phyloP scores from a whole-genome alignment of 1,139 yeast species.

The Suhomyces bolitotheri region DNA sequence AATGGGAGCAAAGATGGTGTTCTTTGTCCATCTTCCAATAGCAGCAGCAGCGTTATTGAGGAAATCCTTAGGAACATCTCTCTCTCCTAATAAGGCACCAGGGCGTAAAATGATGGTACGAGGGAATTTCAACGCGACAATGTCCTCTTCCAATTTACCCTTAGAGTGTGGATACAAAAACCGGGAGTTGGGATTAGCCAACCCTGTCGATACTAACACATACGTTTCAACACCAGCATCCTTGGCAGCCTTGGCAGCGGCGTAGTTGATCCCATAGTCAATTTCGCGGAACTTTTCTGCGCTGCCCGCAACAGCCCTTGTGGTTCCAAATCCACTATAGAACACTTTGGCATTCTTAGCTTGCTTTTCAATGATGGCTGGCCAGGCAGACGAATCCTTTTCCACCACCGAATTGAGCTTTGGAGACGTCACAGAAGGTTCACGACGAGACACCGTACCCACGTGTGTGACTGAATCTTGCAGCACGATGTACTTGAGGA shows the following conservation, averaged over 20 bases:
- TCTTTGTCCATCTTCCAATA: conserved; percentile 35
- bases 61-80: conserved; percentile 46
- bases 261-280: conserved; percentile 68
- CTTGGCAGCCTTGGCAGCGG: conserved; percentile 69
- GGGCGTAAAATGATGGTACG: conserved; percentile 70
- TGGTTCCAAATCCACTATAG: conserved; percentile 74
- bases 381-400: conserved; percentile 45
- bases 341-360: conserved; percentile 30
- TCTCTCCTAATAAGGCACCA: conserved; percentile 62
- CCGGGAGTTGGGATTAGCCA: conserved; percentile 55
- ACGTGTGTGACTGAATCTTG: conserved; percentile 34
- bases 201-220: conserved; percentile 61
- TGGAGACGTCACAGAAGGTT: conserved; percentile 20
- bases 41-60: conserved; percentile 26
- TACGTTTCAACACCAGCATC: conserved; percentile 62
- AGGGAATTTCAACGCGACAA: conserved; percentile 59
- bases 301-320: conserved; percentile 69
- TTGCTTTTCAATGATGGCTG: conserved; percentile 22
- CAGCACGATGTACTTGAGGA: conserved; percentile 40
- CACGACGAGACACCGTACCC: conserved; percentile 49
- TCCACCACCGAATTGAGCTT: conserved; percentile 37
- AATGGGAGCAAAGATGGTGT: conserved; percentile 29
- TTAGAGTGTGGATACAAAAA: conserved; percentile 57
- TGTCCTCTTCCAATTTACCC: conserved; percentile 64
- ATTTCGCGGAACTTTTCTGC: conserved; percentile 62